These are phyloP conservation scores for Candida caryicola DNA, from an alignment of 805 yeast genomes.

Conservation along the genomic window DNA sequence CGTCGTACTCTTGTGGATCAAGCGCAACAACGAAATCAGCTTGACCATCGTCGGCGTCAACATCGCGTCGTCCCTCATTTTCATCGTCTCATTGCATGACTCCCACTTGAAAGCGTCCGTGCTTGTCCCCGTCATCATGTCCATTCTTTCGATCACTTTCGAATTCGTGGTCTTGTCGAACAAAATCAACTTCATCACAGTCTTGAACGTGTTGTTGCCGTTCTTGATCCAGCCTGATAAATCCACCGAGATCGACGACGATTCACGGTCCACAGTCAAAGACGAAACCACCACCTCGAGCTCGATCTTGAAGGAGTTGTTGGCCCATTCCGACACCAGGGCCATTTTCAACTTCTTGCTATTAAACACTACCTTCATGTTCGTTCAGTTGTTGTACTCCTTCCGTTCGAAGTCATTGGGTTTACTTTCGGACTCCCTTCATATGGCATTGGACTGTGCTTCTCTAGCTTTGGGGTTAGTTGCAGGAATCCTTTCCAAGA, in stretches of 20 bases:
- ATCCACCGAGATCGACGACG: conserved; percentile 5
- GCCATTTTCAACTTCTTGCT: conserved; percentile 86
- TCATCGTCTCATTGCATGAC: conserved; percentile 25
- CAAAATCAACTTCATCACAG: conserved; percentile 4
- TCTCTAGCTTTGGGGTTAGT: conserved; percentile 85
- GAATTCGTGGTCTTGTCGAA: conserved; percentile 20
- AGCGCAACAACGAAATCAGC: conserved; percentile 8
- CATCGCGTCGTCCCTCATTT: conserved; percentile 22
- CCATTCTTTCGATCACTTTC: conserved; percentile 16
- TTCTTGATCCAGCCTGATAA: conserved; percentile 20
- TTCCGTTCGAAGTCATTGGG: conserved; percentile 92
- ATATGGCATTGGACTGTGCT: conserved; percentile 93
- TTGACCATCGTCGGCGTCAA: conserved; percentile 23
- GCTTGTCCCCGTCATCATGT: conserved; percentile 16
- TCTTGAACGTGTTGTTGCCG: conserved; percentile 17
- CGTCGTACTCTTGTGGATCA: conserved; percentile 4
- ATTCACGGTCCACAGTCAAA: neutral
- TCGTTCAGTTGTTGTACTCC: conserved; percentile 87
- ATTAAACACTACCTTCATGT: conserved; percentile 89
- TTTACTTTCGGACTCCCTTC: conserved; percentile 86
- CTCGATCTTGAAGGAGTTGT: conserved; percentile 27
- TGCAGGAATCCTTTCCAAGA: conserved; percentile 61
- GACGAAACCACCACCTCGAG: neutral
- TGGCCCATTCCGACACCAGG: conserved; percentile 60
- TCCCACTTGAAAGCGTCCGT: conserved; percentile 15